Evolutionary conservation across 1,284 basidiomycete genomes (phyloP), one percentile per base, ranked within the genome.

Genomic region (Rhodotorula sp.): DNA sequence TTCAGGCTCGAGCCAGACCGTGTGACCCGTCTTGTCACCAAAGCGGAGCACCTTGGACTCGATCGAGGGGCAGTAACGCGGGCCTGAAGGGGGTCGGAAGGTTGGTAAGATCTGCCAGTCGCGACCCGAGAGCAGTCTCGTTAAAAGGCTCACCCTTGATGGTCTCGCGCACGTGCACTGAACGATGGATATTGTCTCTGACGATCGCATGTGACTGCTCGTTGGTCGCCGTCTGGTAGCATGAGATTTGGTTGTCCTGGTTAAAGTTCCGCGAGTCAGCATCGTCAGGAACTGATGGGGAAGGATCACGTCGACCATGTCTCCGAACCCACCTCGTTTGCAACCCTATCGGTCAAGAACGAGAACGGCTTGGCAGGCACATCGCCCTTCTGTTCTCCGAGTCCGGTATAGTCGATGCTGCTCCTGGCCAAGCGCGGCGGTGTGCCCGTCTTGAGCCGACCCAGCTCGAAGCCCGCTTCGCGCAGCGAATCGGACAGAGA

Each of bases 1-100:
- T 79, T 95, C 93, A 0, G 92, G 93, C 78, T 95, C 93, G 7
- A 95, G 83, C 92, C 92, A 95, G 45, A 95, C 85, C 2, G 83
- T 87, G 77, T 95, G 93, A 20, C 82, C 82, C 4, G 83, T 80
- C 79, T 91, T 92, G 68, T 90, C 82, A 4, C 85, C 85, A 78
- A 95, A 95, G 15, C 91, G 86, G 45, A 87, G 83, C 14, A 95
- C 87, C 79, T 95, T 95, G 24, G 91, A 87, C 78, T 95, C 93
- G 2, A 95, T 84, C 2, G 91, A 93, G 3, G 93, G 93, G 75
- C 93, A 95, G 80, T 95, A 95, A 30, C 93, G 86, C 7, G 93
- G 93, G 1, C 92, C 91, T 89, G 72, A 51, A 55, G 42, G 24
- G 12, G 30, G 18, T 37, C 30, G 33, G 3, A 12, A 48, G 5